These are phyloP conservation scores for Acanthamoeba castellanii DNA, from an alignment of 208 protist species.

Conservation along the genomic window DNA sequence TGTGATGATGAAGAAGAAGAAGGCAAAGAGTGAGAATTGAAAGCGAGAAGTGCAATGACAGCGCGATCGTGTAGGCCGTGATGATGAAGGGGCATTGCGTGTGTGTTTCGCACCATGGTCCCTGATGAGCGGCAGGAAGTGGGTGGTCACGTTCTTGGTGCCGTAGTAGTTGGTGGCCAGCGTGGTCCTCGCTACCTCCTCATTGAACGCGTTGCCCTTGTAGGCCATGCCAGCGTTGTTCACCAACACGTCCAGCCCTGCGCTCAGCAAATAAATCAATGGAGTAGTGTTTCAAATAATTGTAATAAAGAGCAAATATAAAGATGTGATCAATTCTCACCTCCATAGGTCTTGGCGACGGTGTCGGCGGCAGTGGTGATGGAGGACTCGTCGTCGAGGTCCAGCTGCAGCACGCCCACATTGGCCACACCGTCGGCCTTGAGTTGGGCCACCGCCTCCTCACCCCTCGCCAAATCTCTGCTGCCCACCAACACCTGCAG, in stretches of 20 bases:
- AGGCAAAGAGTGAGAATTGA: too few relatives aligned
- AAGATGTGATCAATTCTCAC: neutral
- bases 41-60: too few relatives aligned
- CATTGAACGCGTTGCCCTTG: slow-evolving; percentile 56
- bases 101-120: neutral
- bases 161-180: slow-evolving; percentile 62
- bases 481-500: neutral
- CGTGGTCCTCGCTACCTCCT: neutral
- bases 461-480: neutral
- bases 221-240: slow-evolving; percentile 65
- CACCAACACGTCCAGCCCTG: slow-evolving; percentile 41
- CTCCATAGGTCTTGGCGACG: neutral
- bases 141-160: neutral
- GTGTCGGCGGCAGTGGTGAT: neutral
- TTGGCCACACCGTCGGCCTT: neutral
- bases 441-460: slow-evolving; percentile 11
- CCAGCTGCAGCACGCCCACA: neutral
- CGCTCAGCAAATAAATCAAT: too few relatives aligned
- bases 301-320: too few relatives aligned
- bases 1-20: neutral
- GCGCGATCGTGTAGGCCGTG: too few relatives aligned
- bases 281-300: too few relatives aligned
- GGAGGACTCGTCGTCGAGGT: slow-evolving; percentile 14
- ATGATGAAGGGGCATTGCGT: too few relatives aligned
- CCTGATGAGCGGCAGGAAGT: neutral